Evolutionary conservation across 2,329 filamentous ascomycete species (phyloP), one percentile per base, ranked within the genome.

Genomic region (Colletotrichum eleusines): DNA sequence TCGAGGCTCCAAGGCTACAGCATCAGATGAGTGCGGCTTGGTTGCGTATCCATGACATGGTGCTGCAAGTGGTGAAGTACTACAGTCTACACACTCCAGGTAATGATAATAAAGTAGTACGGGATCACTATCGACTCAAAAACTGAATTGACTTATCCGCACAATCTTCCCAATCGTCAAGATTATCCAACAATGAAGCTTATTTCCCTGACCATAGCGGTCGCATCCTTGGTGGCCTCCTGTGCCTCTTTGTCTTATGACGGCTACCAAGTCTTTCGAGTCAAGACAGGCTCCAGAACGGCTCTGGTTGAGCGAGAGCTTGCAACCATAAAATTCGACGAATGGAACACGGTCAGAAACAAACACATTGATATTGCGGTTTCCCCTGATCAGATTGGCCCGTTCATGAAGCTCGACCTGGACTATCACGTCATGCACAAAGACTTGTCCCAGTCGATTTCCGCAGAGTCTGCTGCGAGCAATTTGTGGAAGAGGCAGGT

Each of bases 281-380:
- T 72, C 9, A 66, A 77, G 46, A 69, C 55, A 4, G 59, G 62
- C 7, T 23, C 53, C 1, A 28, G 28, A 11, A 55, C 12, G 16
- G 54, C 54, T 5, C 55, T 16, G 5, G 26, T 64, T 2, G n/a
- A 53, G 5, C 33, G 62, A 6, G 59, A 58, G 9, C 59, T 72
- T 18, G 26, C 12, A 18, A 35, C 40, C 6, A 58, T 72, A 33
- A 18, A 31, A 71, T 46, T 48, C 23, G 60, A 66, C 38, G 40
- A 65, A 40, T 58, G 55, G 63, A 38, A 66, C 35, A 40, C 46
- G 8, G 51, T 54, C 1, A 26, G 23, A 23, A 64, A 61, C 40
- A 38, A 48, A 9, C 62, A 66, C 16, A 31, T 81, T 7, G 80
- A 81, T 60, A 74, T 81, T 28, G 74, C 78, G 26, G 63, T 81